phyloP scores from a whole-genome alignment of 75 land plant genomes.

The Picea glauca region DNA sequence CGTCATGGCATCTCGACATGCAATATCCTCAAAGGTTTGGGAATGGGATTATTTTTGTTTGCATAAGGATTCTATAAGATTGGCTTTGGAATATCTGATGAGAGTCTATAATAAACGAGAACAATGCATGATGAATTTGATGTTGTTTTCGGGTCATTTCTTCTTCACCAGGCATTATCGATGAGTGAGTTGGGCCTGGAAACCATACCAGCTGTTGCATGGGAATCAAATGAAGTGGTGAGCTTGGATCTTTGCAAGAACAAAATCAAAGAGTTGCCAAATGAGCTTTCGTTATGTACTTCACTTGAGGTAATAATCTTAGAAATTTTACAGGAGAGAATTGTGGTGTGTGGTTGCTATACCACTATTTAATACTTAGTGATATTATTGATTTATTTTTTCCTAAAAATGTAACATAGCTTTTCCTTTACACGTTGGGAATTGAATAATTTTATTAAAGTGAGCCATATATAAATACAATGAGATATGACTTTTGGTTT shows the following conservation, averaged over 20 bases:
- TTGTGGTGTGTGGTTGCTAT: background rate
- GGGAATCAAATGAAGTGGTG: conserved; percentile 52
- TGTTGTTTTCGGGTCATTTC: background rate
- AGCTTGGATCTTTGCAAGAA: conserved; percentile 79
- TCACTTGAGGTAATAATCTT: conserved; percentile 65
- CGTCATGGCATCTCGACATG: conserved; percentile 64
- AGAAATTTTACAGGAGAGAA: background rate
- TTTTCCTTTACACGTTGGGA: too few relatives aligned
- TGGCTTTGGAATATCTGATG: background rate
- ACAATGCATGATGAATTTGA: background rate
- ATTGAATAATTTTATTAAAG: too few relatives aligned
- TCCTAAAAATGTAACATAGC: background rate
- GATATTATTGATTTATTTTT: background rate
- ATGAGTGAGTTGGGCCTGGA: conserved; percentile 46
- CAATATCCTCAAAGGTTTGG: conserved; percentile 81
- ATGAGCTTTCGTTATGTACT: conserved; percentile 62
- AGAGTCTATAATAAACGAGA: background rate
- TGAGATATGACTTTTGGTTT: too few relatives aligned
- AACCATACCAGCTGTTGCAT: conserved; percentile 67
- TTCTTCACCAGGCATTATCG: conserved; percentile 59
- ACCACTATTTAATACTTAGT: background rate
- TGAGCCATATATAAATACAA: too few relatives aligned
- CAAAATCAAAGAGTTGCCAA: conserved; percentile 69
- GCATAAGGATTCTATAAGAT: background rate
- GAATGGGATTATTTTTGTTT: background rate